Base-by-base conservation (phyloP, 2,329 filamentous ascomycete species). In the Bipolaris sorokiniana region DNA sequence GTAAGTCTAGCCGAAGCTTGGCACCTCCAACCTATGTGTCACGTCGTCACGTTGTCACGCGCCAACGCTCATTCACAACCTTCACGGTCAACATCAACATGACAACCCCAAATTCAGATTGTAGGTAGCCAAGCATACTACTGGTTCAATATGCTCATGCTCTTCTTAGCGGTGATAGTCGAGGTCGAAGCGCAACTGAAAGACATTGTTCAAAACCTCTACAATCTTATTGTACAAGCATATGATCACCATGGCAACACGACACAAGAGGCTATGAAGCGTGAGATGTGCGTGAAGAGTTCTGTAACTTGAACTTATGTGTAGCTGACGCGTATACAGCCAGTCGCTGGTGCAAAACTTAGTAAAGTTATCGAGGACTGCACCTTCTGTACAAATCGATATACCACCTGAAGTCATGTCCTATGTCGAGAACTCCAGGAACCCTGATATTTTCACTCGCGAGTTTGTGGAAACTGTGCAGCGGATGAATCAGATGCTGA, bases 401-500 rank as follows among this genome's bases (percentile, higher is more conserved):
- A 80, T 88, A 1, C 86, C 86, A 0, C 81, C 84, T 4, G 86
- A 88, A 63, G 84, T 88, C 31, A 83, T 87, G 62, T 80, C 81
- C 53, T 89, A 88, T 69, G 84, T 89, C 33, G 85, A 88, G 65
- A 78, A 81, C 18, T 82, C 84, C 16, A 83, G 86, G 20, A 89
- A 89, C 66, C 86, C 86, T 7, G 86, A 88, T 65, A 88, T 88
- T 63, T 88, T 87, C 73, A 88, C 85, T 7, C 81, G 86, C 44
- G 85, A 88, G 64, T 87, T 88, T 61, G 84, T 88, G 42, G 86
- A 89, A 73, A 77, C 84, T 26, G 84, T 86, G 7, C 86, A 88
- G 76, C 80, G 82, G 59, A 82, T 83, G 47, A 89, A 89, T 62
- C 85, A 87, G 67, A 82, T 85, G 72, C 74, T 88, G 49, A 86